Evolutionary conservation across 495 filamentous ascomycete species (phyloP), one percentile per base, ranked within the genome.

Genomic region (Aspergillus campestris): DNA sequence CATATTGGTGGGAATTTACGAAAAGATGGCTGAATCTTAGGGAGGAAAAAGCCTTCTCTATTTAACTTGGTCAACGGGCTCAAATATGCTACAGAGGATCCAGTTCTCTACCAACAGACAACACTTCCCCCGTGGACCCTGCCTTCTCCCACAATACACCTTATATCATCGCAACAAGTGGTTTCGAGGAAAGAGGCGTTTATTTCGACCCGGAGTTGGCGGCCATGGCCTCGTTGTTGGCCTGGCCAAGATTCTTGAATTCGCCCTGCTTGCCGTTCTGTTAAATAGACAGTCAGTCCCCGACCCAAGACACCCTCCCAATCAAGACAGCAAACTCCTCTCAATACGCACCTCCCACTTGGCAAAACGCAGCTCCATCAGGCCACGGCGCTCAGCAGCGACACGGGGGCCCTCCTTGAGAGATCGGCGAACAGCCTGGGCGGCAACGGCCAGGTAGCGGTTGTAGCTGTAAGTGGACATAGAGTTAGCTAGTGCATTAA

Each of bases 191-290:
- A 35, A 29, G 18, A 24, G 4, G 37, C 42, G 50, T 63, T 50
- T 70, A 71, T 69, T 73, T 73, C 55, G 63, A 61, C 46, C 65
- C 66, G 34, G 62, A 53, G 39, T 67, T 52, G 47, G 59, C 72
- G 42, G 71, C 77, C 55, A 78, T 67, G 13, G 81, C 73, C 38
- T 71, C 73, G 48, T 76, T 73, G 64, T 92, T 91, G 65, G 81
- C 88, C 29, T 79, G 69, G 48, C 77, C 82, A 44, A 96, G 65
- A 58, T 71, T 80, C 73, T 83, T 85, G 61, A 74, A 65, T 18
- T 95, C 91, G 69, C 89, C 84, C 74, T 94, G 89, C 79, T 96
- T 97, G 74, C 92, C 94, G 73, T 87, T 85, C 92, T 98, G 62
- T 69, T 49, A 46, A 45, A 53, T 38, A 41, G 47, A 44, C 10